Conservation (phyloP, 495 filamentous ascomycete species). For the Echria macrotheca region DNA sequence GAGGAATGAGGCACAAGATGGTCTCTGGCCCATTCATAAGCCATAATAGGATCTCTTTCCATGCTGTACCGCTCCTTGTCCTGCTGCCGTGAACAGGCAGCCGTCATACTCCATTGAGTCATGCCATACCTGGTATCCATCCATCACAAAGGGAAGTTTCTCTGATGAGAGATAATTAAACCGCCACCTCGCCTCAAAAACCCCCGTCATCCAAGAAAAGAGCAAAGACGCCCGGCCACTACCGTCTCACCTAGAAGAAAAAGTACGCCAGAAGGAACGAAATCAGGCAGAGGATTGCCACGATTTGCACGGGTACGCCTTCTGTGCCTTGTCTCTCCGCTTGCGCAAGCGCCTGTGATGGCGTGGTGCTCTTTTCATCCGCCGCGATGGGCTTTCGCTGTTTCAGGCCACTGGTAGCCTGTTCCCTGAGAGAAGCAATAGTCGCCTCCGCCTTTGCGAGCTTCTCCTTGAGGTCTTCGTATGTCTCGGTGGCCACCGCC, state of each 20-base stretch:
- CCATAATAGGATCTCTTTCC: neutral
- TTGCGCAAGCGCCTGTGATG: conserved; percentile 43
- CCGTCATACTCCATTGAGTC: neutral
- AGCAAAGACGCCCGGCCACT: no score
- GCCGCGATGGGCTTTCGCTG: conserved; percentile 58
- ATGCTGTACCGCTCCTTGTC: neutral
- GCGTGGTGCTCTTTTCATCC: conserved; percentile 38
- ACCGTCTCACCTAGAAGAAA: conserved; percentile 68
- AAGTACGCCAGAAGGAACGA: conserved; percentile 92
- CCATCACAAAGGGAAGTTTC: conserved; percentile 9
- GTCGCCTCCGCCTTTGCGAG: conserved; percentile 70
- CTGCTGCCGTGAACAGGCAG: neutral
- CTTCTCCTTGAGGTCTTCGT: conserved; percentile 63
- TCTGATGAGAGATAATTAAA: conserved; percentile 3
- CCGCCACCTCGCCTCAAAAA: no score
- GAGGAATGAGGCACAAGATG: neutral
- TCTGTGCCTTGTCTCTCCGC: conserved; percentile 53
- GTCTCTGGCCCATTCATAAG: neutral
- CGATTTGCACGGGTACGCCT: conserved; percentile 82
- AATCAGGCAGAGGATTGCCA: conserved; percentile 75
- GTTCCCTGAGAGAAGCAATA: conserved; percentile 64
- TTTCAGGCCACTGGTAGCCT: conserved; percentile 56
- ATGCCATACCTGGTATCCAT: conserved; percentile 1
- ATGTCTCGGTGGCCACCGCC: conserved; percentile 32
- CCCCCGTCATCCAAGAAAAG: no score